Percentiles rank a stretch among this genome's conserved stretches.
phyloP scores from a whole-genome alignment of 768 basidiomycete genomes.

The Favolaschia claudopus region DNA sequence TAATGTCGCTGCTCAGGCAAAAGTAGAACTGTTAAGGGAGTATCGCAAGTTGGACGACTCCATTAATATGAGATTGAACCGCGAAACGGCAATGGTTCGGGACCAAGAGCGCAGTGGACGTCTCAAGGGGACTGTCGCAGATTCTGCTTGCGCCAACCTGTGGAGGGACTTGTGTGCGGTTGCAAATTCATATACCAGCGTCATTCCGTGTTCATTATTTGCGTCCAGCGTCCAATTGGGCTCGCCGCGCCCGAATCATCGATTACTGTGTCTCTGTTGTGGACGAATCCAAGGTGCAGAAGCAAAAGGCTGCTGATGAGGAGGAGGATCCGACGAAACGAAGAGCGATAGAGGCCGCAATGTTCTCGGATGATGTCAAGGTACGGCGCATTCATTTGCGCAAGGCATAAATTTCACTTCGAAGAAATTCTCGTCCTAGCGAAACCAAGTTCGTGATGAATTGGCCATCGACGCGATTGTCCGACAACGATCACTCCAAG shows the following conservation, averaged over 20 bases:
- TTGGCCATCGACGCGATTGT: slow-evolving; percentile 76
- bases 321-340: slow-evolving; percentile 53
- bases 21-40: slow-evolving; percentile 79
- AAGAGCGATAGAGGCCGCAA: slow-evolving; percentile 60
- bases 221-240: slow-evolving; percentile 60
- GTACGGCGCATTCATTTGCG: slow-evolving; percentile 48
- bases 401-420: not conserved
- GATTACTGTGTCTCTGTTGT: slow-evolving; percentile 78
- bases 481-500: slow-evolving; percentile 72
- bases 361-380: slow-evolving; percentile 77
- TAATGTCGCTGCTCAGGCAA: slow-evolving; percentile 74
- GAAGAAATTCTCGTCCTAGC: slow-evolving; percentile 47
- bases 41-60: slow-evolving; percentile 83
- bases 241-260: slow-evolving; percentile 73
- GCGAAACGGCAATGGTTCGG: slow-evolving; percentile 76
- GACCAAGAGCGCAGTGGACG: slow-evolving; percentile 67
- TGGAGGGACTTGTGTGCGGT: slow-evolving; percentile 84
- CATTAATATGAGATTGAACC: slow-evolving; percentile 82
- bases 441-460: slow-evolving; percentile 80
- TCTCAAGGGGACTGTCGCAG: slow-evolving; percentile 64
- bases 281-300: slow-evolving; percentile 68
- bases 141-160: slow-evolving; percentile 76
- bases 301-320: slow-evolving; percentile 53
- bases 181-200: slow-evolving; percentile 57
- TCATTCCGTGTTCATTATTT: slow-evolving; percentile 22